Evolutionary conservation across 805 yeast species (phyloP), one percentile per base, ranked within the genome.

Genomic region (Yarrowia alimentaria): DNA sequence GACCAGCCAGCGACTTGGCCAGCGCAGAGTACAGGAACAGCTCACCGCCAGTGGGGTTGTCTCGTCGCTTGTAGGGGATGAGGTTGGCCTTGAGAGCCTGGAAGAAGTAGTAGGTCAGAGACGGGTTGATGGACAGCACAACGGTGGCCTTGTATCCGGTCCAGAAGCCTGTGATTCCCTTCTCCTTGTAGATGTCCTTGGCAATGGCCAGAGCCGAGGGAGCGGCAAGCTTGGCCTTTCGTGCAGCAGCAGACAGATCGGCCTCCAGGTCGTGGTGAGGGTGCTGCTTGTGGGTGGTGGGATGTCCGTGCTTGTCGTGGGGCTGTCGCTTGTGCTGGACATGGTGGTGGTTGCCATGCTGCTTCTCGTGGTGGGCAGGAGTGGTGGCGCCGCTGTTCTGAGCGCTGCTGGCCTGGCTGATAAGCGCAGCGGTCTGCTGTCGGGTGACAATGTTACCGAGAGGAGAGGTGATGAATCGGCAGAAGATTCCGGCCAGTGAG

Each of bases 1-100:
- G 58, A 53, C 85, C 79, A 14, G 94, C 79, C 3, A 80, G 58
- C 60, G 83, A 74, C 60, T 87, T 88, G 13, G 93, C 78, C 2
- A 71, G 50, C 0, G 88, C 81, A 16, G 93, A 82, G 4, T 85
- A 71, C n/a, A 74, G 68, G 10, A 87, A 72, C 56, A 79, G 81
- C 58, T 85, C 83, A 21, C 64, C 10, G 10, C 58, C 40, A n/a
- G 60, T 54, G 6, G 61, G 60, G 31, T 58, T 56, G 24, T 58
- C 56, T n/a, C 59, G 53, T 14, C 61, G 54, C 12, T 52, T 31
- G 11, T 55, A 53, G 11, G 64, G 63, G 17, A 60, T 51, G 9
- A 56, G 29, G 10, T 54, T 31, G 9, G 64, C 45, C 25, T 49
- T 53, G 24, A 64, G 42, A 22, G 52, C 32, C 51, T 64, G 68